Evolutionary conservation across 306 rosid species (phyloP).

Genomic region (Vigna hirtella): DNA sequence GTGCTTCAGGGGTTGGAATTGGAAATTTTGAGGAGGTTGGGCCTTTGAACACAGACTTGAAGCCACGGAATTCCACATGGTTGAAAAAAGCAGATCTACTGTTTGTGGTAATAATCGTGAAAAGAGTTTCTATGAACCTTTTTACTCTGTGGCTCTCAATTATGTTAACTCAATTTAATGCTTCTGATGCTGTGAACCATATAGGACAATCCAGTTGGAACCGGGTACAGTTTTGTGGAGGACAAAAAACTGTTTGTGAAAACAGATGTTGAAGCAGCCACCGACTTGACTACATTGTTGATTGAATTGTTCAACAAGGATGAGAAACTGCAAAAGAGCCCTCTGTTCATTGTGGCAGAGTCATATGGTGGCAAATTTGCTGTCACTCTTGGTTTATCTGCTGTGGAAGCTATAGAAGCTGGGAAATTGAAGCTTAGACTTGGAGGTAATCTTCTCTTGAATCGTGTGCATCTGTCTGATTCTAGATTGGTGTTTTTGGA

Average conservation of each 20-base stretch:
- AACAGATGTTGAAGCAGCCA: constrained; percentile 81
- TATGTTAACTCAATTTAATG: background rate
- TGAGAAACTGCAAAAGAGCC: constrained; percentile 74
- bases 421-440: constrained; percentile 64
- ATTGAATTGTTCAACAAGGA: constrained; percentile 57
- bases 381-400: constrained; percentile 74
- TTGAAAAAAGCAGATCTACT: constrained; percentile 73
- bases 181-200: background rate
- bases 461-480: background rate
- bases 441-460: constrained; percentile 59
- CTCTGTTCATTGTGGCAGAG: constrained; percentile 82
- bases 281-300: constrained; percentile 73
- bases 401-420: constrained; percentile 63
- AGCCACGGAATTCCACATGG: constrained; percentile 83
- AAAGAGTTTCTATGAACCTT: background rate
- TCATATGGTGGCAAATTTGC: constrained; percentile 96
- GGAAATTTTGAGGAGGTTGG: constrained; percentile 90
- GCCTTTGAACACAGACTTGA: constrained; percentile 70
- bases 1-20: constrained; percentile 90
- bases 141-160: constrained; percentile 10
- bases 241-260: constrained; percentile 59
- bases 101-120: constrained; percentile 63
- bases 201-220: constrained; percentile 95
- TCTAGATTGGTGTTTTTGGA: constrained; percentile 30
- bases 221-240: constrained; percentile 89